Conservation (phyloP, 1,139 yeast genomes). For the Yamadazyma spencermartinsiae region DNA sequence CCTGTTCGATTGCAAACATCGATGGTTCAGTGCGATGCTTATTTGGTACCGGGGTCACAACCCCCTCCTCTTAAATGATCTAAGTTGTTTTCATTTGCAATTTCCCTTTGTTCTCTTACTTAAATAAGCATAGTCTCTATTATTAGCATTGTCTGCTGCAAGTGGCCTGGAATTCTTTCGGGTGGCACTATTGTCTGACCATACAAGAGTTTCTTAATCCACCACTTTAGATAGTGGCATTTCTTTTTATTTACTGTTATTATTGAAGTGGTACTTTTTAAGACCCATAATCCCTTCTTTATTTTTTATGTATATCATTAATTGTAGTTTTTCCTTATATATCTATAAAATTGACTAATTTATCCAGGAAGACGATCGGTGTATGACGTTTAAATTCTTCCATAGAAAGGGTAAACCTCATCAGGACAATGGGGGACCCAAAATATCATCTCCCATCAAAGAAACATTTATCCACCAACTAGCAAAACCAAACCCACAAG, state of each 20-base stretch:
- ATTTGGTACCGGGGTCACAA: neutral
- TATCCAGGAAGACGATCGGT: neutral
- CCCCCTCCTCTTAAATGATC: neutral
- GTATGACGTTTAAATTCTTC: slow-evolving; percentile 1
- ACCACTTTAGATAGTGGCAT: too few relatives aligned
- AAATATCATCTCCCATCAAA: neutral
- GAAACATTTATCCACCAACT: slow-evolving; percentile 2
- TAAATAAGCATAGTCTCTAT: neutral
- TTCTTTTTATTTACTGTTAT: too few relatives aligned
- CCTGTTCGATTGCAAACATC: too few relatives aligned
- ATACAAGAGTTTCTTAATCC: too few relatives aligned
- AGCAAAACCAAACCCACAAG: slow-evolving; percentile 3
- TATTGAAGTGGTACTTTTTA: too few relatives aligned
- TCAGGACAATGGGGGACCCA: neutral
- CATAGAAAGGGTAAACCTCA: neutral
- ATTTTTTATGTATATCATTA: too few relatives aligned
- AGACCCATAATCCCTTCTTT: too few relatives aligned
- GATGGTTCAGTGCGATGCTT: too few relatives aligned
- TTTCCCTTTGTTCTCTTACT: neutral
- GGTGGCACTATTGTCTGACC: too few relatives aligned
- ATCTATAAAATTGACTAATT: neutral
- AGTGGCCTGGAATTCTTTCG: neutral
- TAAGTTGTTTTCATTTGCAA: neutral
- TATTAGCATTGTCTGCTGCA: neutral
- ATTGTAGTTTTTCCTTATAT: too few relatives aligned